A percentile compares a stretch with the other conserved stretches of the same genome.
phyloP scores from a whole-genome alignment of 768 basidiomycete species.

The Asterophora lycoperdoides region DNA sequence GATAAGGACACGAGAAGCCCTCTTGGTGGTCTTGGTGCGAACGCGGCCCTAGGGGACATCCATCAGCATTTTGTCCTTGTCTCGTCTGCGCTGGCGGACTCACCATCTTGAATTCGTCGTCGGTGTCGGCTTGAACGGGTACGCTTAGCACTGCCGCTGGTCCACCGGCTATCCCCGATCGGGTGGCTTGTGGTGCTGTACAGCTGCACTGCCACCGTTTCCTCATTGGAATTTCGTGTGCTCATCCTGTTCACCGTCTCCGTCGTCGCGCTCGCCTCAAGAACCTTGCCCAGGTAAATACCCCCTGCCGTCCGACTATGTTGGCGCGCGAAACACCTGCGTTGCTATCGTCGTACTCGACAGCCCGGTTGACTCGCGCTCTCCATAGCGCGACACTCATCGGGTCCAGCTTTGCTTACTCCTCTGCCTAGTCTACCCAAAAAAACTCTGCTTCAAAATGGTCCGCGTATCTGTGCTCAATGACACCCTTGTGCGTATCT shows the following conservation, averaged over 20 bases:
- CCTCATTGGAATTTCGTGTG: background rate
- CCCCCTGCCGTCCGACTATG: slow-evolving; percentile 16
- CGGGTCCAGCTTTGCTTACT: slow-evolving; percentile 58
- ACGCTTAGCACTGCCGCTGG: slow-evolving; percentile 1
- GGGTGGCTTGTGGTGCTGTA: slow-evolving; percentile 41
- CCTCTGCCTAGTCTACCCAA: slow-evolving; percentile 25
- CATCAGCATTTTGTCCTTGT: too few species aligned
- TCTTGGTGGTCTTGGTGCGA: slow-evolving; percentile 99
- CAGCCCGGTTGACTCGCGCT: slow-evolving; percentile 76
- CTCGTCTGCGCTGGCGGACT: too few species aligned
- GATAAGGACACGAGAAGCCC: slow-evolving; percentile 97
- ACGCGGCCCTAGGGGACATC: slow-evolving; percentile 76
- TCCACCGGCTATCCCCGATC: slow-evolving; percentile 29
- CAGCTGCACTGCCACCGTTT: slow-evolving; percentile 29
- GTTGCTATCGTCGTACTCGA: slow-evolving; percentile 17
- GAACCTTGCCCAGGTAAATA: slow-evolving; percentile 41
- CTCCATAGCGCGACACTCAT: slow-evolving; percentile 82
- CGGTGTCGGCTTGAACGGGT: slow-evolving; percentile 9
- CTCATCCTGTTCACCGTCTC: too few species aligned
- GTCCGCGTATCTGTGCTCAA: slow-evolving; percentile 84
- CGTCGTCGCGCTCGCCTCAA: slow-evolving; percentile 12
- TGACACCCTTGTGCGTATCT: slow-evolving; percentile 37
- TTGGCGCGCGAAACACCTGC: slow-evolving; percentile 20
- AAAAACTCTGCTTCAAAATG: slow-evolving; percentile 47
- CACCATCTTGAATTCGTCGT: slow-evolving; percentile 51